phyloP scores from a whole-genome alignment of 1,139 yeast species.

The Candida frijolesensis region DNA sequence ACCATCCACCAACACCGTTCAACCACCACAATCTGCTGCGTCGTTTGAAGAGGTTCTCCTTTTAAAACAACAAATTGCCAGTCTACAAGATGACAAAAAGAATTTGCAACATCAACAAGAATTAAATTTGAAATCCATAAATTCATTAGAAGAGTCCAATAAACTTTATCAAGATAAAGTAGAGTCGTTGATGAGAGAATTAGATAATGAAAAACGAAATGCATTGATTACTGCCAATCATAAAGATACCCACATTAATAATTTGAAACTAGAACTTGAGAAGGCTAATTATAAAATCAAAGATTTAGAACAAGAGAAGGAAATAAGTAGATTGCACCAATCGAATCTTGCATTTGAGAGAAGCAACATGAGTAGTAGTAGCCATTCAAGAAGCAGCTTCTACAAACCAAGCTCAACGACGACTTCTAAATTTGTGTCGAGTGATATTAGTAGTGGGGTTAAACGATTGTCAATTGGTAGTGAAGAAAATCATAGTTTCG shows the following conservation, averaged over 20 bases:
- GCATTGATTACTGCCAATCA: slow-evolving; percentile 12
- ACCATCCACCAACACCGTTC: background rate
- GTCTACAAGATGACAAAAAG: slow-evolving; percentile 44
- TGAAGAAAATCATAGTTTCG: slow-evolving; percentile 17
- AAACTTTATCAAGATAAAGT: slow-evolving; percentile 12
- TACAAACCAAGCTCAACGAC: slow-evolving; percentile 3
- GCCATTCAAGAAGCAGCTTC: slow-evolving; percentile 5
- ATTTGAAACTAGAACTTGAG: slow-evolving; percentile 15
- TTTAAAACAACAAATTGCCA: slow-evolving; percentile 45
- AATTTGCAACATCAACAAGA: slow-evolving; percentile 11
- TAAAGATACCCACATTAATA: slow-evolving; percentile 16
- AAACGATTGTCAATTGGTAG: slow-evolving; percentile 48
- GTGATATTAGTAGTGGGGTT: slow-evolving; percentile 48
- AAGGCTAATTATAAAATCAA: slow-evolving; percentile 19
- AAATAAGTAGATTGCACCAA: slow-evolving; percentile 15
- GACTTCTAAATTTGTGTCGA: slow-evolving; percentile 22
- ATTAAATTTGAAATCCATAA: slow-evolving; percentile 7
- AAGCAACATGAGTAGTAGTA: slow-evolving; percentile 4
- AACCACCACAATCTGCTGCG: slow-evolving; percentile 4
- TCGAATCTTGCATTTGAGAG: slow-evolving; percentile 9
- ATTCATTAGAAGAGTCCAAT: slow-evolving; percentile 10
- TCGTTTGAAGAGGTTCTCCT: slow-evolving; percentile 29
- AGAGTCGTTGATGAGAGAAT: slow-evolving; percentile 11
- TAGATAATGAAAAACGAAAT: slow-evolving; percentile 13
- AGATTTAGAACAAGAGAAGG: slow-evolving; percentile 17